Base-by-base conservation (phyloP, 805 yeast species). In the Sungouiella thailandica region DNA sequence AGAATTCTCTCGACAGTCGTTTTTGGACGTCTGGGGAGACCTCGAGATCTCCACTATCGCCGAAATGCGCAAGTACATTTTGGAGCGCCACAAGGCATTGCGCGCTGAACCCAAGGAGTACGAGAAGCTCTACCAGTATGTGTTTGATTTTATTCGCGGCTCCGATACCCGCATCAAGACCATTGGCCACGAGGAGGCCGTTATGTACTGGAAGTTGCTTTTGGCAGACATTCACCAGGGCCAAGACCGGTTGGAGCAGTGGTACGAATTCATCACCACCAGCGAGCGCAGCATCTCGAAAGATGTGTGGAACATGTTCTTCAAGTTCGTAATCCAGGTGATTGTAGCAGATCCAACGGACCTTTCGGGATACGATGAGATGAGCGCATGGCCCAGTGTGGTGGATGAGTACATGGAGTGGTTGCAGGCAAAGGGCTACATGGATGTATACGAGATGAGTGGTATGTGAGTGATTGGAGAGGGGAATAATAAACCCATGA, bases 301-400 rank as follows among this genome's bases (percentile, higher is more conserved):
- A 42, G 98, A 90, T 50, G 75, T 80, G 16, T 90, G 97, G 97
- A 70, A 74, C 40, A 88, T 89, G 97, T 62, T 83, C 36, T 70
- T 70, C 35, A 76, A 78, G 36, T 86, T 88, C 49, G 57, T 81
- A 35, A 57, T 62, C 34, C 73, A 74, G 39, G 68, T 68, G 39
- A 57, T 74, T 1, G 28, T 37, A 2, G 41, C 53, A 3, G 83
- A 85, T 39, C 76, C 83, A 0, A 40, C 17, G 3, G 41, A 50
- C 1, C 62, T 90, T 4, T 58, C 59, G 11, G 60, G 57, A 2
- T 89, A 88, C 56, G 89, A 83, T 47, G 93, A 82, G 43, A 72
- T 74, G 46, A 88, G 83, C 16, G 84, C 96, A 1, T 90, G 97
- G 97, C 98, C 97, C 4, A 76, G 84, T 34, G 63, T 86, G 12